These are phyloP conservation scores for Gossypium arboreum DNA, from an alignment of 345 rosid species.

Conservation along the genomic window DNA sequence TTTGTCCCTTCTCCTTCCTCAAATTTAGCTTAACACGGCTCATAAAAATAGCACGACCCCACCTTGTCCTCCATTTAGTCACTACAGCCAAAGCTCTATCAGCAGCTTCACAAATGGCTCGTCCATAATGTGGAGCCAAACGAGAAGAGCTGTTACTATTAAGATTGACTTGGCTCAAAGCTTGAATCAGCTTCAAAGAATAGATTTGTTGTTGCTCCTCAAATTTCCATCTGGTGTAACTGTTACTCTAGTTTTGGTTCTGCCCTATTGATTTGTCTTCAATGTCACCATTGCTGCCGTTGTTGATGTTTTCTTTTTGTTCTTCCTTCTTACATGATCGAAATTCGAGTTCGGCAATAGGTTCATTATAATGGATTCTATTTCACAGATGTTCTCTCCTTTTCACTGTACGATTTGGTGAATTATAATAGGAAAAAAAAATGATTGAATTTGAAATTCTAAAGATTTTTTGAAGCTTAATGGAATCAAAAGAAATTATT, in stretches of 20 bases:
- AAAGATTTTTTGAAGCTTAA: not conserved
- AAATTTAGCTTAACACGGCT: not conserved
- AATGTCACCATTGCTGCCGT: not conserved
- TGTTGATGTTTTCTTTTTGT: not conserved
- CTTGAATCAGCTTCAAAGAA: not conserved
- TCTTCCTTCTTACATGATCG: not conserved
- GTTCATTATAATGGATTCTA: not conserved
- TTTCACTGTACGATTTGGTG: not conserved
- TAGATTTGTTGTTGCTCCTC: not conserved
- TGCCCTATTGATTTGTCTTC: not conserved
- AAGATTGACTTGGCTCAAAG: not conserved
- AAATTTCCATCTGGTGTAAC: not conserved
- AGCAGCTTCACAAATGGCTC: not conserved
- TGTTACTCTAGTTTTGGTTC: not conserved
- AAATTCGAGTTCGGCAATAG: not conserved
- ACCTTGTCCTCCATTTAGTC: not conserved
- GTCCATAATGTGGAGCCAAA: not conserved
- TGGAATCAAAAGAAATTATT: not conserved
- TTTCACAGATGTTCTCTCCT: not conserved
- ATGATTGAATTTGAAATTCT: not conserved
- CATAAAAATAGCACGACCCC: not conserved
- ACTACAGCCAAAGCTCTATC: not conserved
- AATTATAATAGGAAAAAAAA: not conserved
- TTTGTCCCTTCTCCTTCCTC: not conserved
- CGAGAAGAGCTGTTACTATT: not conserved